Conservation (phyloP, 139 green algal species). For the Desmodesmus armatus region DNA sequence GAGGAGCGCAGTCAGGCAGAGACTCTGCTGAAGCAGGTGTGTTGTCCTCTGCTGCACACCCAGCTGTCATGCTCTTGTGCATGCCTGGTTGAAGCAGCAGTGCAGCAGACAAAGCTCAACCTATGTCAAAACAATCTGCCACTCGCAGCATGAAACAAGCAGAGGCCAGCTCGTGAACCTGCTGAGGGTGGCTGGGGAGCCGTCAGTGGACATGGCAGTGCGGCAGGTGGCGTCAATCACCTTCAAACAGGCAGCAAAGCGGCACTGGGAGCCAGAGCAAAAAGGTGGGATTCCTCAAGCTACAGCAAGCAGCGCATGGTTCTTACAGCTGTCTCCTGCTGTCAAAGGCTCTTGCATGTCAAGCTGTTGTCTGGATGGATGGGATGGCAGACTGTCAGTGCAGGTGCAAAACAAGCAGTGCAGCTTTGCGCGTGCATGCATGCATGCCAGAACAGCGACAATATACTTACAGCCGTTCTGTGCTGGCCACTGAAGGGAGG, state of each 20-base stretch:
- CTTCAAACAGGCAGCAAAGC: slow-evolving; percentile 95
- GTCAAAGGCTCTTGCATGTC: too few species aligned
- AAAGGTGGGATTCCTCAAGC: slow-evolving; percentile 23
- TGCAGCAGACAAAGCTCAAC: too few species aligned
- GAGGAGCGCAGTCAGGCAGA: slow-evolving; percentile 75
- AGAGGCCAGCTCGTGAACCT: slow-evolving; percentile 81
- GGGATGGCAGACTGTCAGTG: too few species aligned
- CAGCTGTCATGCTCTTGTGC: background rate
- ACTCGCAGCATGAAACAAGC: slow-evolving; percentile 70
- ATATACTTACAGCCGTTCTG: background rate
- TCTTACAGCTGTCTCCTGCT: too few species aligned
- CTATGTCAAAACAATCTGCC: background rate
- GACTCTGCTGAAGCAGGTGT: slow-evolving; percentile 78
- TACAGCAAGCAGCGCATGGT: too few species aligned
- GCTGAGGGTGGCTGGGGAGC: slow-evolving; percentile 84
- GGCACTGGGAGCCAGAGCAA: slow-evolving; percentile 78
- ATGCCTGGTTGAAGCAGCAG: too few species aligned
- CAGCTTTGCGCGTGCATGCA: too few species aligned
- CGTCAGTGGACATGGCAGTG: slow-evolving; percentile 73
- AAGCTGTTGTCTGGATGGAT: too few species aligned
- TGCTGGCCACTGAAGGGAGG: too few species aligned
- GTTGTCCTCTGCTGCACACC: background rate
- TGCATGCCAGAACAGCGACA: background rate
- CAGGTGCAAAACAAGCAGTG: background rate
- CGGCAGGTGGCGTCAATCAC: slow-evolving; percentile 92